Percentiles rank a stretch among this genome's conserved stretches.
These are phyloP conservation scores for Podaxis sp. DNA, from an alignment of 768 basidiomycete species.

Conservation along the genomic window DNA sequence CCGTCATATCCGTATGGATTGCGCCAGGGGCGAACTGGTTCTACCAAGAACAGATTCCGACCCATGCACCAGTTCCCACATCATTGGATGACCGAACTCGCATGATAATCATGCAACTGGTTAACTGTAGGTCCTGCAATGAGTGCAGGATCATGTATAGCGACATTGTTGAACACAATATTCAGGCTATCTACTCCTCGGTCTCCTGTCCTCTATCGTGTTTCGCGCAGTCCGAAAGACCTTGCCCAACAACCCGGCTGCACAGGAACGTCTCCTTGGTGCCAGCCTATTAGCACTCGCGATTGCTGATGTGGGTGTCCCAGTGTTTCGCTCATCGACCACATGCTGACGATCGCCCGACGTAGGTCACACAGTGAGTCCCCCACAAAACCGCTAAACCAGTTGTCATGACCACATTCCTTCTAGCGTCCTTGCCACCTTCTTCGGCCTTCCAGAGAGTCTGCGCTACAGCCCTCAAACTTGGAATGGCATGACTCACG, in stretches of 20 bases:
- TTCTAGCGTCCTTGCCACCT: slow-evolving; percentile 52
- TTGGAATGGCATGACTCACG: slow-evolving; percentile 76
- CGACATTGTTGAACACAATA: slow-evolving; percentile 5
- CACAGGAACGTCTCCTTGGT: slow-evolving; percentile 70
- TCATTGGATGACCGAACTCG: slow-evolving; percentile 44
- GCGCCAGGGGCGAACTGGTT: slow-evolving; percentile 65
- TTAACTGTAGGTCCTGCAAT: slow-evolving; percentile 32
- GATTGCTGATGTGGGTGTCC: slow-evolving; percentile 60
- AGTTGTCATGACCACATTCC: slow-evolving; percentile 10
- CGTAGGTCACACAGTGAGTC: slow-evolving; percentile 59
- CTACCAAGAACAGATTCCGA: slow-evolving; percentile 59
- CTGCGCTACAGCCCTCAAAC: slow-evolving; percentile 41
- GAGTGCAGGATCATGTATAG: background rate
- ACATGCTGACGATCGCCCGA: background rate
- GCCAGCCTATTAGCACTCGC: slow-evolving; percentile 63
- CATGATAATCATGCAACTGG: slow-evolving; percentile 66
- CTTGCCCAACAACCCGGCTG: slow-evolving; percentile 49
- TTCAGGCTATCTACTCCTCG: slow-evolving; percentile 19
- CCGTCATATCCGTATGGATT: slow-evolving; percentile 40
- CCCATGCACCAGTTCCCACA: slow-evolving; percentile 22
- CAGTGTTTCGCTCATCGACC: background rate
- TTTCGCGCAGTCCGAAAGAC: slow-evolving; percentile 67
- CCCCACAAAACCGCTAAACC: background rate
- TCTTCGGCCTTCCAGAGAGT: slow-evolving; percentile 52
- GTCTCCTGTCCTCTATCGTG: slow-evolving; percentile 58